Conservation (phyloP, 2,329 filamentous ascomycete genomes). For the Penicillium sp. region DNA sequence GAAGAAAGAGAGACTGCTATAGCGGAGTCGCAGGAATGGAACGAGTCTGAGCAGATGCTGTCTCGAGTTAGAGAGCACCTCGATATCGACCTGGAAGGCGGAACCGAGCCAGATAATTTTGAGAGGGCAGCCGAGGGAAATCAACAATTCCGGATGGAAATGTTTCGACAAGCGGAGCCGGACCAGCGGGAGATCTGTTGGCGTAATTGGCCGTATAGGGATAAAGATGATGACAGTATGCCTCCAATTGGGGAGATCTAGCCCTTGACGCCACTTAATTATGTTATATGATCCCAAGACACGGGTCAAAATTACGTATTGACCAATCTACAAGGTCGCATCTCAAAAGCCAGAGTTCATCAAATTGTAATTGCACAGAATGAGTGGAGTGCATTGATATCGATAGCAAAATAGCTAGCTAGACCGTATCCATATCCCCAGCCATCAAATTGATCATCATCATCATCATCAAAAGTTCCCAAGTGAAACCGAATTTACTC, state of each 20-base stretch:
- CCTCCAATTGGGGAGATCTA: constrained; percentile 12
- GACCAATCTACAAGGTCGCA: not conserved
- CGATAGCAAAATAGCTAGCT: constrained; percentile 17
- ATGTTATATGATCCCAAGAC: too few relatives aligned
- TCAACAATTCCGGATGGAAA: constrained; percentile 32
- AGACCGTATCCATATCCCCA: constrained; percentile 6
- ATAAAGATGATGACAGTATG: constrained; percentile 30
- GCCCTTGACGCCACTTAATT: too few relatives aligned
- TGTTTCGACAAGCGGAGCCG: constrained; percentile 31
- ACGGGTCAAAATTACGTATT: not conserved
- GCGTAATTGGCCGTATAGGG: constrained; percentile 38
- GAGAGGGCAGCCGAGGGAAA: constrained; percentile 30
- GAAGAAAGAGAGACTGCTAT: constrained; percentile 32
- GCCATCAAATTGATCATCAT: not conserved
- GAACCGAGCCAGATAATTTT: constrained; percentile 36
- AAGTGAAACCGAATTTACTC: constrained; percentile 48
- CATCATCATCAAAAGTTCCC: constrained; percentile 1
- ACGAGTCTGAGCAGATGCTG: constrained; percentile 34
- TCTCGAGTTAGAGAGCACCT: constrained; percentile 30
- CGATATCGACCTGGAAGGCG: constrained; percentile 34
- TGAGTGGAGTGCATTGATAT: constrained; percentile 31
- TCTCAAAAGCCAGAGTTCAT: not conserved
- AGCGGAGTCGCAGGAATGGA: constrained; percentile 34
- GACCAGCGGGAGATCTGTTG: constrained; percentile 31
- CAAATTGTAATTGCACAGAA: constrained; percentile 22